Percentiles rank a stretch among this genome's conserved stretches.
These are phyloP conservation scores for Cyanodermella asteris DNA, from an alignment of 2,329 filamentous ascomycete species.

Conservation along the genomic window DNA sequence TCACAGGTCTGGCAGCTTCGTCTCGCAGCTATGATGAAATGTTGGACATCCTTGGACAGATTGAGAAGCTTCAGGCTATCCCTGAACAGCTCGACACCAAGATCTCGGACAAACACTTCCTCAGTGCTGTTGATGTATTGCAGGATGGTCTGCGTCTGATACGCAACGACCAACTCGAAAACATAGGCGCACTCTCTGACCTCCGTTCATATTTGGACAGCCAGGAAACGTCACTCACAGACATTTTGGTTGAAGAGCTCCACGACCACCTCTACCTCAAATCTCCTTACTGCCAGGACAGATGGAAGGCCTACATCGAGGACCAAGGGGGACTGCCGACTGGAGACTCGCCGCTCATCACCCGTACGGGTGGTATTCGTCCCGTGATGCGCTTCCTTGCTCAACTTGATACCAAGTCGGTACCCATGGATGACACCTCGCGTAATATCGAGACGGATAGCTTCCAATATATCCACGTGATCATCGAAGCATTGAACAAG, in stretches of 20 bases:
- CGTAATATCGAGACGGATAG: constrained; percentile 91
- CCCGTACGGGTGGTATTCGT: too few relatives aligned
- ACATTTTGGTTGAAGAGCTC: constrained; percentile 90
- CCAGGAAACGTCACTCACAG: constrained; percentile 41
- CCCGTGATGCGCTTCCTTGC: too few relatives aligned
- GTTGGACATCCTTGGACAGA: constrained; percentile 58
- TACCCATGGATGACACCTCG: constrained; percentile 57
- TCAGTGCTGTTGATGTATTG: constrained; percentile 78
- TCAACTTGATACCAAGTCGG: too few relatives aligned
- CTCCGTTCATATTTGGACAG: constrained; percentile 32
- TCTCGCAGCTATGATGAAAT: constrained; percentile 84
- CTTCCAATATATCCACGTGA: constrained; percentile 72
- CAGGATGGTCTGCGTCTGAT: constrained; percentile 71
- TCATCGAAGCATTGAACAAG: constrained; percentile 78
- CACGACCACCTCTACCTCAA: constrained; percentile 96
- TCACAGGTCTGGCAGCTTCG: constrained; percentile 69
- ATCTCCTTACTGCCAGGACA: constrained; percentile 87
- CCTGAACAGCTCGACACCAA: constrained; percentile 83
- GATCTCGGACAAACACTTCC: constrained; percentile 88
- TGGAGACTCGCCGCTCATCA: too few relatives aligned
- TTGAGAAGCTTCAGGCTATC: constrained; percentile 72
- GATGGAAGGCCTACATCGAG: constrained; percentile 56
- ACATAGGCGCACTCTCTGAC: constrained; percentile 73
- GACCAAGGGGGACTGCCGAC: too few relatives aligned
- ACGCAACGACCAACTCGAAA: constrained; percentile 69